Evolutionary conservation across 495 filamentous ascomycete genomes (phyloP), one percentile per base, ranked within the genome.

Genomic region (Hypoxylon crocopeplum): DNA sequence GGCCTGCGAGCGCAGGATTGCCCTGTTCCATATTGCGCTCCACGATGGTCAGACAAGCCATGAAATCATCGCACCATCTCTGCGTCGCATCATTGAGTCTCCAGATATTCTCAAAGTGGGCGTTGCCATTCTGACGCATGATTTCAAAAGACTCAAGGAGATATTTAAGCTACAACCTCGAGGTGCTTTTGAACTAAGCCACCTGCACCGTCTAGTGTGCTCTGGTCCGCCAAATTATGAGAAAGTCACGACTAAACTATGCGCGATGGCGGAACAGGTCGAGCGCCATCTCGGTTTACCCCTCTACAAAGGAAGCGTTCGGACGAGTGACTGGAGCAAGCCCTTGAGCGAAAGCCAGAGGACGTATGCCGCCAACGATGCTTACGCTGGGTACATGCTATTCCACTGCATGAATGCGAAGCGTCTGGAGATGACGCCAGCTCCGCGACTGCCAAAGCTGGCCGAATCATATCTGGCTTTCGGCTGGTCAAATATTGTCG

Each of bases 141-240:
- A 92, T 66, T 83, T 82, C 50, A 82, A 78, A 7, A 79, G 89
- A 29, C 68, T 92, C 3, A 75, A 75, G n/a, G 79, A 82, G 4
- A 80, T 75, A 46, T 79, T 90, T 8, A 71, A 72, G 0, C 72
- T 92, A 17, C 55, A 85, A 11, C 72, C 84, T 1, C 75, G 67
- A 36, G 83, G 84, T 3, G 73, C 86, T 10, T 86, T 90, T 49
- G 89, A 92, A 56, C 77, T 92, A 7, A 88, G 85, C 57, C 85
- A 90, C 65, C 68, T 91, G 6, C 77, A 85, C 69, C 84, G 81
- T 48, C 62, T 91, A n/a, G 70, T 91, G 15, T 81, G 81, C 50
- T 82, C 77, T 48, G 73, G 68, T n/a, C 70, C 78, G 41, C 72
- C 72, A 2, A 72, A 75, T 20, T 47, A 36, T 6, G 16, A 39